Percentiles rank a stretch among this genome's conserved stretches.
phyloP scores from a whole-genome alignment of 306 rosid species.

The Malus domestica region DNA sequence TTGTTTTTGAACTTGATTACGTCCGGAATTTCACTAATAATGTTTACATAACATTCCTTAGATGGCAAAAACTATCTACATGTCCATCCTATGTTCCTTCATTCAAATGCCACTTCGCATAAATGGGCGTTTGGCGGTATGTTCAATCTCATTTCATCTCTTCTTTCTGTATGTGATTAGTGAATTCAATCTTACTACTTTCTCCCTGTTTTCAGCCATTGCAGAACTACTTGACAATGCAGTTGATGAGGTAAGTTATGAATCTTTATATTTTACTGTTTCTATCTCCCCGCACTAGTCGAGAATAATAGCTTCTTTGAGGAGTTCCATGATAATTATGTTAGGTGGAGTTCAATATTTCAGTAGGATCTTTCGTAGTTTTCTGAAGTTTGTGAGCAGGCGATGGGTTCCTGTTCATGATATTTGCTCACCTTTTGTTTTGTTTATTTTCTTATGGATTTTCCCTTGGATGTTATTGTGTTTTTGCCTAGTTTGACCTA shows the following conservation, averaged over 20 bases:
- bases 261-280: neutral
- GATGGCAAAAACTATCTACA: neutral
- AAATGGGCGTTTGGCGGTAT: constrained; percentile 98
- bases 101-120: constrained; percentile 96
- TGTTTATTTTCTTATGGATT: neutral
- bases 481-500: constrained; percentile 12
- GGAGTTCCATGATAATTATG: neutral
- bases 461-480: neutral
- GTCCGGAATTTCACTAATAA: neutral
- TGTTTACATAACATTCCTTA: neutral
- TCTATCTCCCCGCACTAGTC: neutral
- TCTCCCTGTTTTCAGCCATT: neutral
- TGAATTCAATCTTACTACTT: neutral
- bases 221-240: constrained; percentile 3
- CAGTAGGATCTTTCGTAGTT: neutral
- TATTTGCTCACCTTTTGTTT: neutral
- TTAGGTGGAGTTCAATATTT: neutral
- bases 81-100: constrained; percentile 17
- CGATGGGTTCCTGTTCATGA: neutral
- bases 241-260: neutral
- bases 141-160: constrained; percentile 13
- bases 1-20: constrained; percentile 9
- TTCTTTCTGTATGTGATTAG: neutral
- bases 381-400: neutral
- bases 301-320: neutral